Percentiles rank a stretch among this genome's conserved stretches.
These are phyloP conservation scores for Claviceps digitariae DNA, from an alignment of 2,329 filamentous ascomycete genomes.

Conservation along the genomic window DNA sequence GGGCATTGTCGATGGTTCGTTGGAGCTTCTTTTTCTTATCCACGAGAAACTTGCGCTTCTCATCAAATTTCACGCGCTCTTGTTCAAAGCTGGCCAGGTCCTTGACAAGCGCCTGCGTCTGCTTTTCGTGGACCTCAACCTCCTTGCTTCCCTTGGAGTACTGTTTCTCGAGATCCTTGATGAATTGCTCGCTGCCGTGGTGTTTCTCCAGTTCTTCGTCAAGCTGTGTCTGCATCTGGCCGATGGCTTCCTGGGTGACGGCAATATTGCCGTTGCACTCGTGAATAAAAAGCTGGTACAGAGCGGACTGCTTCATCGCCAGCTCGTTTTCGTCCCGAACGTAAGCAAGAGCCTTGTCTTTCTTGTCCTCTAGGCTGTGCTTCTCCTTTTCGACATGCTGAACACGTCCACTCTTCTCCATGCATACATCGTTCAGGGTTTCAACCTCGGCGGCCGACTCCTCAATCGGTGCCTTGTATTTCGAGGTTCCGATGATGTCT, in stretches of 20 bases:
- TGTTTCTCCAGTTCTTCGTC: slow-evolving; percentile 85
- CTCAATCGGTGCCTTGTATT: slow-evolving; percentile 95
- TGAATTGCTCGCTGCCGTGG: slow-evolving; percentile 74
- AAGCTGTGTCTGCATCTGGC: slow-evolving; percentile 78
- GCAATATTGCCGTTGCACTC: slow-evolving; percentile 81
- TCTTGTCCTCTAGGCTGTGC: slow-evolving; percentile 85
- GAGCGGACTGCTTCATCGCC: slow-evolving; percentile 70
- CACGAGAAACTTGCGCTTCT: slow-evolving; percentile 87
- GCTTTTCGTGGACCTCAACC: slow-evolving; percentile 69
- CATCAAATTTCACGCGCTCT: slow-evolving; percentile 92
- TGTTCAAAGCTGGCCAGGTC: slow-evolving; percentile 91
- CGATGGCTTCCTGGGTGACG: slow-evolving; percentile 79
- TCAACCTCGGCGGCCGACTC: slow-evolving; percentile 86
- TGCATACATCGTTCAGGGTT: slow-evolving; percentile 81
- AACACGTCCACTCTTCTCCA: slow-evolving; percentile 89
- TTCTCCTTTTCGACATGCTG: slow-evolving; percentile 98
- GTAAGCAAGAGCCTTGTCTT: slow-evolving; percentile 81
- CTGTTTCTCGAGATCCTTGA: slow-evolving; percentile 76
- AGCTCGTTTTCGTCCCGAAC: slow-evolving; percentile 91
- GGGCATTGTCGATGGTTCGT: slow-evolving; percentile 68
- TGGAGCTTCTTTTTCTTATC: slow-evolving; percentile 93
- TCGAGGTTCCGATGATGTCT: slow-evolving; percentile 96
- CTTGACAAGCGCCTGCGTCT: slow-evolving; percentile 65
- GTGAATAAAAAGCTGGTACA: slow-evolving; percentile 84
- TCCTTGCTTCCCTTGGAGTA: slow-evolving; percentile 76